phyloP scores from a whole-genome alignment of 306 rosid species.

The Cucurbita pepo region DNA sequence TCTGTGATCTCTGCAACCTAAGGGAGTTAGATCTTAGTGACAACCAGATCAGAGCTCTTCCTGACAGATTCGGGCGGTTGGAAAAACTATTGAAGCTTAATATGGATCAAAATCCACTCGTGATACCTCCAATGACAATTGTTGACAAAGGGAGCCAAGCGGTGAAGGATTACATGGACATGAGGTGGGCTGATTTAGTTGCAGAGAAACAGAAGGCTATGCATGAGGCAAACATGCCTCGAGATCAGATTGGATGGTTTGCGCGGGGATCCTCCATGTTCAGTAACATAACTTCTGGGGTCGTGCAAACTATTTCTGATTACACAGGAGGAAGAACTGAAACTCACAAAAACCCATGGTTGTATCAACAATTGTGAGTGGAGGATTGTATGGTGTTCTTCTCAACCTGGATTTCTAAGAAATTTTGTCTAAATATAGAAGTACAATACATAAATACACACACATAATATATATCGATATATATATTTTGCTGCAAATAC shows the following conservation, averaged over 20 bases:
- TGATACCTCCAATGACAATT: slow-evolving; percentile 48
- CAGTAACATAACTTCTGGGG: slow-evolving; percentile 23
- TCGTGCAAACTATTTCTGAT: slow-evolving; percentile 19
- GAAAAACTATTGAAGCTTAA: slow-evolving; percentile 51
- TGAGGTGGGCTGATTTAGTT: slow-evolving; percentile 63
- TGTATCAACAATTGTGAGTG: slow-evolving; percentile 57
- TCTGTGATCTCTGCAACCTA: slow-evolving; percentile 66
- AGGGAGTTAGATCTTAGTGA: slow-evolving; percentile 81
- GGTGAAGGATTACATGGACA: slow-evolving; percentile 56
- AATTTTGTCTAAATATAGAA: neutral
- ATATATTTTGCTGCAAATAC: neutral
- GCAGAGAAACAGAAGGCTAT: slow-evolving; percentile 46
- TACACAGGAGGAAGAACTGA: slow-evolving; percentile 16
- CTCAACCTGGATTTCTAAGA: neutral
- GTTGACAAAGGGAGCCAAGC: slow-evolving; percentile 56
- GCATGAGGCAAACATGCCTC: slow-evolving; percentile 28
- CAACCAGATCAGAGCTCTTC: slow-evolving; percentile 80
- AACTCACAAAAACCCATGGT: slow-evolving; percentile 37
- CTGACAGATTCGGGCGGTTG: slow-evolving; percentile 73
- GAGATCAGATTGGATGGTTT: slow-evolving; percentile 45
- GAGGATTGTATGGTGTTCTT: neutral
- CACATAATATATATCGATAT: neutral
- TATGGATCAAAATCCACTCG: slow-evolving; percentile 75
- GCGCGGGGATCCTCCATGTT: slow-evolving; percentile 69
- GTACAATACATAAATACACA: neutral